A percentile compares a stretch with the other conserved stretches of the same genome.
phyloP scores from a whole-genome alignment of 768 basidiomycete species.

The Lactarius trivialis region DNA sequence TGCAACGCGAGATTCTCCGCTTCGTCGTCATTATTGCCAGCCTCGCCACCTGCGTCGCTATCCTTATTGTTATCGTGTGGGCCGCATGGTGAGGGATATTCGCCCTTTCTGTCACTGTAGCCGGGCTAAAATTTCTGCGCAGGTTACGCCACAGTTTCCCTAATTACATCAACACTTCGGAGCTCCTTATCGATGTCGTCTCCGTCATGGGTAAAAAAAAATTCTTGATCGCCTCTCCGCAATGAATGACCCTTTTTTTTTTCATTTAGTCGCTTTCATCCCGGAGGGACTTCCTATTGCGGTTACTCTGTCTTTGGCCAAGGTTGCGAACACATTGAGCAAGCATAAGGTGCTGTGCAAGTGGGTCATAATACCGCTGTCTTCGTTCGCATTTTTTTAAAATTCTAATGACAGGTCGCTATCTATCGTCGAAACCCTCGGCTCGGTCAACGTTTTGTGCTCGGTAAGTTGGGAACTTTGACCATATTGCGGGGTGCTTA shows the following conservation, averaged over 20 bases:
- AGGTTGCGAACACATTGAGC: constrained; percentile 40
- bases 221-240: not conserved
- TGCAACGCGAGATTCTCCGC: constrained; percentile 48
- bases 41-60: constrained; percentile 39
- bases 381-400: not conserved
- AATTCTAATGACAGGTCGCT: constrained; percentile 32
- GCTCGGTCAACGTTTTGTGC: constrained; percentile 49
- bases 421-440: constrained; percentile 61
- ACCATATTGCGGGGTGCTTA: not conserved
- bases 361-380: not conserved
- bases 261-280: constrained; percentile 38
- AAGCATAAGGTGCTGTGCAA: constrained; percentile 49
- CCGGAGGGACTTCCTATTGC: constrained; percentile 50
- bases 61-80: constrained; percentile 48
- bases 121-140: constrained; percentile 19
- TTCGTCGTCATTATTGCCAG: constrained; percentile 48
- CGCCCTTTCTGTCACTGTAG: constrained; percentile 10
- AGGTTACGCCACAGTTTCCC: constrained; percentile 40
- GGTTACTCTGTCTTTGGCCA: constrained; percentile 48
- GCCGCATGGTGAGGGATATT: constrained; percentile 31
- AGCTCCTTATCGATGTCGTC: constrained; percentile 50
- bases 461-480: constrained; percentile 22
- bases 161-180: constrained; percentile 42
- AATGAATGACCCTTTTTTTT: not conserved
- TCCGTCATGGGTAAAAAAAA: constrained; percentile 45